Percentiles rank a stretch among this genome's conserved stretches.
These are phyloP conservation scores for Priceomyces medius DNA, from an alignment of 805 yeast species.

Conservation along the genomic window DNA sequence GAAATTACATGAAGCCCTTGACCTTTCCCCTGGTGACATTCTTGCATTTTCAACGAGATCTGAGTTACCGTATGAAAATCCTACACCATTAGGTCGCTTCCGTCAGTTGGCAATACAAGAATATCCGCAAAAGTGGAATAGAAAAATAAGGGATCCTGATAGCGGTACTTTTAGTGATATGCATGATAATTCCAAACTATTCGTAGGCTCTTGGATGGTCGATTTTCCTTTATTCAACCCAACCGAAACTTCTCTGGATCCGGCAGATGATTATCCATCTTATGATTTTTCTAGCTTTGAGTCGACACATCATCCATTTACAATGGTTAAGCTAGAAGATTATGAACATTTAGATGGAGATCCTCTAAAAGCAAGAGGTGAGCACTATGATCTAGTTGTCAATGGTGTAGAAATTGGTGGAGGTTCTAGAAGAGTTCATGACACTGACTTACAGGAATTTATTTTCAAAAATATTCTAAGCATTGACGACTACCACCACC, in stretches of 20 bases:
- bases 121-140: slow-evolving; percentile 51
- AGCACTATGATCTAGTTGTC: slow-evolving; percentile 89
- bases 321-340: slow-evolving; percentile 80
- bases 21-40: slow-evolving; percentile 64
- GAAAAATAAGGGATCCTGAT: slow-evolving; percentile 26
- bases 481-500: slow-evolving; percentile 53
- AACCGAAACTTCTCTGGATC: slow-evolving; percentile 33
- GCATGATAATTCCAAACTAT: slow-evolving; percentile 31
- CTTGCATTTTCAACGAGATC: slow-evolving; percentile 80
- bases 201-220: slow-evolving; percentile 81
- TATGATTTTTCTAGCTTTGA: slow-evolving; percentile 51
- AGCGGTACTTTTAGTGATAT: slow-evolving; percentile 13
- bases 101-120: slow-evolving; percentile 69
- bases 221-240: slow-evolving; percentile 93
- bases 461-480: slow-evolving; percentile 65
- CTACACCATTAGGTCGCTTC: slow-evolving; percentile 88
- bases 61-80: slow-evolving; percentile 74
- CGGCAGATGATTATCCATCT: slow-evolving; percentile 50
- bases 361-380: slow-evolving; percentile 74
- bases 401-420: slow-evolving; percentile 98
- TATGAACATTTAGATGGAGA: slow-evolving; percentile 50
- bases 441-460: slow-evolving; percentile 70
- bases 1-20: slow-evolving; percentile 25
- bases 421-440: slow-evolving; percentile 94
- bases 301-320: slow-evolving; percentile 96